Base-by-base conservation (phyloP, 257 asterid genomes). In the Lycium barbarum region DNA sequence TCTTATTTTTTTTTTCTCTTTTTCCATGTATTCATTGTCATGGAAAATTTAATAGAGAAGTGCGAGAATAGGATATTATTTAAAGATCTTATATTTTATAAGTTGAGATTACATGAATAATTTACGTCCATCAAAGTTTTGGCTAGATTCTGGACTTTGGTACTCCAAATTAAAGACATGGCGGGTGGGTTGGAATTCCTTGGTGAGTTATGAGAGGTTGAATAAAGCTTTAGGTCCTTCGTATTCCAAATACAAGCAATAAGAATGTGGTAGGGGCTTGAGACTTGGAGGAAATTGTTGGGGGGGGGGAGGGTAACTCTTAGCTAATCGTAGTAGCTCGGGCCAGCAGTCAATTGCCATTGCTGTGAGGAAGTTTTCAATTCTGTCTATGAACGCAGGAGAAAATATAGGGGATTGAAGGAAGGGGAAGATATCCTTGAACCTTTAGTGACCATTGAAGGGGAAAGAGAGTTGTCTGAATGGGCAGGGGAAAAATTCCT, bases 11-110 rank as follows among this genome's bases (percentile, higher is more conserved):
- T 72, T n/a, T 35, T 18, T n/a, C 55, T 43, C 79, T 18, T 40
- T 71, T 72, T 71, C 35, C 79, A 71, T 71, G 33, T 71, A 71
- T 40, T 71, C 79, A 15, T 71, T 33, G 40, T 40, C 79, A 38
- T 4, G 12, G 14, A 70, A 38, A 26, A 70, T 70, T 59, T 70
- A n/a, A 38, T 70, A 70, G 79, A 70, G 26, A 70, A 38, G 54
- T 70, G 26, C 2, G 54, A 40, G 33, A 70, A 70, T 70, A 70
- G 53, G 14, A 70, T 70, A 40, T 38, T 70, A 38, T 70, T 17
- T 17, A 15, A 38, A 70, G 38, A 17, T 38, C 55, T 51, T 51
- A 38, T 43, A 17, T 72, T 72, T 72, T 72, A 9, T 72, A 10
- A 43, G 17, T 18, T 18, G 36, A 72, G 9, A 43, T 72, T n/a